A percentile compares a stretch with the other conserved stretches of the same genome.
Conservation (phyloP, 2,329 filamentous ascomycete genomes). For the Aureobasidium uvarum region DNA sequence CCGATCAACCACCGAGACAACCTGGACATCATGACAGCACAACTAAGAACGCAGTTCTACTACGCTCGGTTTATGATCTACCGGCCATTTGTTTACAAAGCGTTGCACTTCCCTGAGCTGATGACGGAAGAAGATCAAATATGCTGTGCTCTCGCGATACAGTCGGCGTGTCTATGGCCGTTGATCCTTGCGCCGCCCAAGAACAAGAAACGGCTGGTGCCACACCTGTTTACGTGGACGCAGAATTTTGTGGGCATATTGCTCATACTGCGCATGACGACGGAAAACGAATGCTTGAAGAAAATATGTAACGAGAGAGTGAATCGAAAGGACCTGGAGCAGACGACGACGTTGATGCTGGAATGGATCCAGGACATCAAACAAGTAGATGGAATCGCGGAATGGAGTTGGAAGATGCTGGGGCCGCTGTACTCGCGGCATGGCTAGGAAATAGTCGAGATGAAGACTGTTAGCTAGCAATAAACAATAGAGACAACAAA, state of each 20-base stretch:
- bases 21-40: constrained; percentile 57
- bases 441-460: neutral
- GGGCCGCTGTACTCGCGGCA: constrained; percentile 43
- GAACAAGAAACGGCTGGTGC: constrained; percentile 58
- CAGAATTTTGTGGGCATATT: constrained; percentile 61
- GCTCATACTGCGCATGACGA: constrained; percentile 56
- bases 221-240: constrained; percentile 61
- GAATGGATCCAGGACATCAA: constrained; percentile 61
- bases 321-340: constrained; percentile 47
- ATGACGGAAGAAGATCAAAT: constrained; percentile 56
- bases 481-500: neutral
- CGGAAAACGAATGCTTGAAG: constrained; percentile 52
- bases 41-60: constrained; percentile 59
- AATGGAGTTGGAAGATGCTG: constrained; percentile 57
- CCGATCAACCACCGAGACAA: constrained; percentile 52
- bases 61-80: constrained; percentile 59
- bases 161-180: constrained; percentile 60
- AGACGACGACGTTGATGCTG: constrained; percentile 54
- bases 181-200: constrained; percentile 58
- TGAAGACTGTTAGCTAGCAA: neutral
- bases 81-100: constrained; percentile 60
- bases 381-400: constrained; percentile 54
- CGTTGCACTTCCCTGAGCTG: constrained; percentile 56
- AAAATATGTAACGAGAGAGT: constrained; percentile 54
- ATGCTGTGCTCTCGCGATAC: constrained; percentile 57